phyloP scores from a whole-genome alignment of 2,329 filamentous ascomycete species.

The Dissoconium aciculare region DNA sequence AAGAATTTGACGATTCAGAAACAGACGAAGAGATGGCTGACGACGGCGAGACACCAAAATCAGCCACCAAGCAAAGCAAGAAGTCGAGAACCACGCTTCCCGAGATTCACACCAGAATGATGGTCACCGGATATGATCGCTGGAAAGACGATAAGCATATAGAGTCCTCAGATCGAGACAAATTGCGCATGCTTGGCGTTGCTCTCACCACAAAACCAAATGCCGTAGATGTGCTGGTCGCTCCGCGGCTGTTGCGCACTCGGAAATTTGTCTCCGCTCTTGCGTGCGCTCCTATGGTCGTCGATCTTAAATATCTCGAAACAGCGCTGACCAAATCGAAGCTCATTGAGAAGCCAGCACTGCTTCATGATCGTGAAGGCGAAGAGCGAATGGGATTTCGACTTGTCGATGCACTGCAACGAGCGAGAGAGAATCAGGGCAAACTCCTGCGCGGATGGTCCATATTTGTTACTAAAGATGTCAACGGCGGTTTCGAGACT shows the following conservation, averaged over 20 bases:
- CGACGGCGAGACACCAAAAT: conserved; percentile 31
- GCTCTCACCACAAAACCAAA: conserved; percentile 64
- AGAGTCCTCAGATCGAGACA: conserved; percentile 69
- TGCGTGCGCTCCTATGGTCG: conserved; percentile 62
- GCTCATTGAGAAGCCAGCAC: conserved; percentile 45
- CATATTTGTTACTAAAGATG: conserved; percentile 69
- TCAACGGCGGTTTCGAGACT: conserved; percentile 68
- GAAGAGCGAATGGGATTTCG: conserved; percentile 58
- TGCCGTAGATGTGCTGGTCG: conserved; percentile 71
- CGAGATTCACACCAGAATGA: conserved; percentile 56
- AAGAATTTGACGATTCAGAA: conserved; percentile 28
- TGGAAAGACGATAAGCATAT: conserved; percentile 62
- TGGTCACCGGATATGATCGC: conserved; percentile 69
- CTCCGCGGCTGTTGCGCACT: conserved; percentile 74
- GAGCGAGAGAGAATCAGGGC: conserved; percentile 62
- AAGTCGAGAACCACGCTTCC: conserved; percentile 38
- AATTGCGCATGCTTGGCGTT: conserved; percentile 71
- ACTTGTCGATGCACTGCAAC: conserved; percentile 50
- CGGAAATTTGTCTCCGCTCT: conserved; percentile 85
- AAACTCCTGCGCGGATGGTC: conserved; percentile 59
- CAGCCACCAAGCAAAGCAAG: conserved; percentile 32
- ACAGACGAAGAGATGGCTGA: conserved; percentile 31
- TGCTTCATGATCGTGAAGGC: conserved; percentile 52
- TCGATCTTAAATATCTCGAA: conserved; percentile 67
- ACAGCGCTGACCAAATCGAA: conserved; percentile 55